Percentiles rank a stretch among this genome's conserved stretches.
Evolutionary conservation across 208 protist genomes (phyloP).

Genomic region (Leishmania tropica): DNA sequence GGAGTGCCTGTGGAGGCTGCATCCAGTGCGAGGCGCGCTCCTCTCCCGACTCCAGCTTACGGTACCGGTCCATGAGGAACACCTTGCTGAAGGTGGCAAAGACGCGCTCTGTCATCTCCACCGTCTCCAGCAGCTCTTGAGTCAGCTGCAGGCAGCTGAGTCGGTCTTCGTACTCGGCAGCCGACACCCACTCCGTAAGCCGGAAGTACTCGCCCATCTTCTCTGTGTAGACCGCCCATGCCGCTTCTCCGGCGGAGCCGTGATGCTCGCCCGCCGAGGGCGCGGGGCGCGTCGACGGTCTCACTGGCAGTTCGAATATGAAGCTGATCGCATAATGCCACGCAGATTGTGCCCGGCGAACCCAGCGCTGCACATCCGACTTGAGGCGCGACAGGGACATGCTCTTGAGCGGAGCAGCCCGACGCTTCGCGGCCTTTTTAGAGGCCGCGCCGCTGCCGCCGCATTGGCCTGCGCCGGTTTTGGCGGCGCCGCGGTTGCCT

Average conservation of each 20-base stretch:
- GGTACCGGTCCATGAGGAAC: slow-evolving; percentile 55
- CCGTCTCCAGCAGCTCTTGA: slow-evolving; percentile 46
- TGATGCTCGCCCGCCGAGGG: not conserved
- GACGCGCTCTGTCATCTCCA: slow-evolving; percentile 45
- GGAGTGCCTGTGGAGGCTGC: slow-evolving; percentile 31
- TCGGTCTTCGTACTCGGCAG: slow-evolving; percentile 58
- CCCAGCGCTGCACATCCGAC: slow-evolving; percentile 26
- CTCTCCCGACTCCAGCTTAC: slow-evolving; percentile 32
- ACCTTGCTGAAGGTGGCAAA: slow-evolving; percentile 56
- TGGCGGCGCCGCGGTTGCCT: not conserved
- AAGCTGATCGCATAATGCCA: slow-evolving; percentile 10
- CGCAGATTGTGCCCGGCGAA: slow-evolving; percentile 9
- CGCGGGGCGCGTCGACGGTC: not conserved
- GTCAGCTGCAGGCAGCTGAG: slow-evolving; percentile 45
- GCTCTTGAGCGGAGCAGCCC: not conserved
- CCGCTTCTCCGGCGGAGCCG: not conserved
- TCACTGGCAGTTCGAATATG: not conserved
- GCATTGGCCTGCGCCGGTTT: not conserved
- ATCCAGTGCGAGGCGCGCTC: slow-evolving; percentile 39
- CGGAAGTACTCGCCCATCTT: slow-evolving; percentile 42
- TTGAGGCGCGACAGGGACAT: slow-evolving; percentile 19
- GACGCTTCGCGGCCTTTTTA: not conserved
- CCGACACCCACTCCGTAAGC: slow-evolving; percentile 51
- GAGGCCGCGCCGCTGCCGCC: not conserved
- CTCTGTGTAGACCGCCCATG: slow-evolving; percentile 54